Base-by-base conservation (phyloP, 805 yeast species). In the Suhomyces xylopsoci region DNA sequence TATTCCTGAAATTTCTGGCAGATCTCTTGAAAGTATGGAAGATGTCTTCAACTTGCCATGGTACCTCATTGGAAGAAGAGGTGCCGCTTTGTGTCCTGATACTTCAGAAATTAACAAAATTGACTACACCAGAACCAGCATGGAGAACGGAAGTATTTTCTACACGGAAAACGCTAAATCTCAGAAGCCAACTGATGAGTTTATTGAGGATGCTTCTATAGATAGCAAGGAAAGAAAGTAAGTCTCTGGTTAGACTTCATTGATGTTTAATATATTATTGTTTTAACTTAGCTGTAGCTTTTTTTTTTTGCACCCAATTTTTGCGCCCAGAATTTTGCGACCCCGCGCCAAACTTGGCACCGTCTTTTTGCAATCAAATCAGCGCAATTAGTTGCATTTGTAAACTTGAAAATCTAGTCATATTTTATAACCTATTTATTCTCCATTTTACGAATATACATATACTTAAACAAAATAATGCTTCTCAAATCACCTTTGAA, bases 31-130 rank as follows among this genome's bases (percentile, higher is more conserved):
- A 61, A 65, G 74, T 52, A 77, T 81, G 80, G 82, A 79, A 56
- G 80, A 75, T 50, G 62, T 80, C 44, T 80, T 80, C 69, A 69
- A 64, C 60, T 70, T 79, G 58, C 85, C 85, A 50, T 82, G 85
- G 85, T 80, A 80, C 62, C 58, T 79, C 49, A 71, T 82, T 57
- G 86, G 86, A 45, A 73, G 85, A 67, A 74, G 67, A 52, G 85
- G 84, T 61, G 73, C 78, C 30, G 66, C 70, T 56, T 69, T 81
- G 55, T 78, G 81, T 54, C 84, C 84, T 32, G 84, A 81, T 59
- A 70, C 68, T 60, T 74, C 81, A 26, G 78, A 74, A 54, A 62
- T 77, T 45, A 68, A 62, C 61, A 68, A 60, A 56, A 62, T 69
- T 45, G 58, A 63, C 24, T 62, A 64, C 51, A 54, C 58, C 47